These are phyloP conservation scores for Calonectria fujianensis DNA, from an alignment of 2,329 filamentous ascomycete species.

Conservation along the genomic window DNA sequence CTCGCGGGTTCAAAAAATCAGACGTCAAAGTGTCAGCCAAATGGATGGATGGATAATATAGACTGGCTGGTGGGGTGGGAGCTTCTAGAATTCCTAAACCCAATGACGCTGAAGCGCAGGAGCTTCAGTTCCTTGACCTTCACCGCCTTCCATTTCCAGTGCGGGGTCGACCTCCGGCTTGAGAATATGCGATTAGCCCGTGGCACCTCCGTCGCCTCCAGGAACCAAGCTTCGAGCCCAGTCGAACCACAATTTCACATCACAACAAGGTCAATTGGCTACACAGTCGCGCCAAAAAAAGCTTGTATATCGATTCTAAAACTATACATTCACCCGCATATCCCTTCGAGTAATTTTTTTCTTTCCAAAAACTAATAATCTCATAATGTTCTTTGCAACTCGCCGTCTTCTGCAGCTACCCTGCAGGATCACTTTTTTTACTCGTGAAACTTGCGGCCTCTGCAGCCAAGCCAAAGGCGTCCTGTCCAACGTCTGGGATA, in stretches of 20 bases:
- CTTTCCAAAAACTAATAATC: background rate
- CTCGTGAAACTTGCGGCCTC: slow-evolving; percentile 81
- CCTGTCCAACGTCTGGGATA: slow-evolving; percentile 80
- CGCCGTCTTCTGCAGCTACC: slow-evolving; percentile 68
- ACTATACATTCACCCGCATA: background rate
- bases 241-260: slow-evolving; percentile 40
- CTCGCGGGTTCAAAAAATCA: slow-evolving; percentile 34
- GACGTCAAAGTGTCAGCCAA: slow-evolving; percentile 21
- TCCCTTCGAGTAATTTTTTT: background rate
- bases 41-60: slow-evolving; percentile 39
- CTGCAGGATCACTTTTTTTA: slow-evolving; percentile 84
- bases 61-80: slow-evolving; percentile 59
- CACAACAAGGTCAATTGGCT: slow-evolving; percentile 1
- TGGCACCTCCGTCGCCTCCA: slow-evolving; percentile 17
- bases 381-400: slow-evolving; percentile 71
- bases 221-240: slow-evolving; percentile 21
- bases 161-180: slow-evolving; percentile 53
- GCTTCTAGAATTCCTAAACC: slow-evolving; percentile 62
- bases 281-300: background rate
- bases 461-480: slow-evolving; percentile 81
- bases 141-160: slow-evolving; percentile 61
- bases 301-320: background rate
- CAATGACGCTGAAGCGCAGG: slow-evolving; percentile 53
- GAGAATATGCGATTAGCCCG: slow-evolving; percentile 37
- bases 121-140: slow-evolving; percentile 40